Evolutionary conservation across 768 basidiomycete genomes (phyloP).

Genomic region (Dendrothele bispora): DNA sequence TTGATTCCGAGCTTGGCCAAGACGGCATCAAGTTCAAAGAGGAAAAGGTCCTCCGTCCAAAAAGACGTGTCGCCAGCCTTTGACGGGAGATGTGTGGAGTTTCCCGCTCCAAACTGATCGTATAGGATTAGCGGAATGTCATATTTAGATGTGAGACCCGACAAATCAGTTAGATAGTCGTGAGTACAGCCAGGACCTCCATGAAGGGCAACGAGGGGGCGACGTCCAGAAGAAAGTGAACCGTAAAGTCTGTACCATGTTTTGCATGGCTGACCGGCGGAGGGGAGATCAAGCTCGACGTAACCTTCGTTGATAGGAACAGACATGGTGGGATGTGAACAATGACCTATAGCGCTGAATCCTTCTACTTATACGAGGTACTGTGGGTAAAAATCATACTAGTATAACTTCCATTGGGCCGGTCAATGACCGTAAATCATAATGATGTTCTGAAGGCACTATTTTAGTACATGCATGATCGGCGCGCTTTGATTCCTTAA

Average conservation of each 20-base stretch:
- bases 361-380: too few species aligned
- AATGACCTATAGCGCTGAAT: too few species aligned
- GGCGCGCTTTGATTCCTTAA: too few species aligned
- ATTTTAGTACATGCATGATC: too few species aligned
- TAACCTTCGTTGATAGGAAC: conserved; percentile 25
- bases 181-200: conserved; percentile 42
- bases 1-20: conserved; percentile 35
- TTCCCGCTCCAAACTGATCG: conserved; percentile 44
- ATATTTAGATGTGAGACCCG: conserved; percentile 28
- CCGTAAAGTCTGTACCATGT: conserved; percentile 43
- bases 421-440: too few species aligned
- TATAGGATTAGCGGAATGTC: conserved; percentile 42
- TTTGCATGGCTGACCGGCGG: conserved; percentile 28
- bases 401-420: too few species aligned
- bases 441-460: too few species aligned
- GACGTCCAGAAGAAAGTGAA: conserved; percentile 23
- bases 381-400: too few species aligned
- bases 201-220: conserved; percentile 42
- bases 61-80: conserved; percentile 37
- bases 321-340: too few species aligned
- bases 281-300: conserved; percentile 21
- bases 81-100: conserved; percentile 41
- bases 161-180: conserved; percentile 34
- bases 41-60: conserved; percentile 40
- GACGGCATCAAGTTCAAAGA: conserved; percentile 38